A percentile compares a stretch with the other conserved stretches of the same genome.
phyloP scores from a whole-genome alignment of 257 asterid genomes.

The Forsythia suspensa region DNA sequence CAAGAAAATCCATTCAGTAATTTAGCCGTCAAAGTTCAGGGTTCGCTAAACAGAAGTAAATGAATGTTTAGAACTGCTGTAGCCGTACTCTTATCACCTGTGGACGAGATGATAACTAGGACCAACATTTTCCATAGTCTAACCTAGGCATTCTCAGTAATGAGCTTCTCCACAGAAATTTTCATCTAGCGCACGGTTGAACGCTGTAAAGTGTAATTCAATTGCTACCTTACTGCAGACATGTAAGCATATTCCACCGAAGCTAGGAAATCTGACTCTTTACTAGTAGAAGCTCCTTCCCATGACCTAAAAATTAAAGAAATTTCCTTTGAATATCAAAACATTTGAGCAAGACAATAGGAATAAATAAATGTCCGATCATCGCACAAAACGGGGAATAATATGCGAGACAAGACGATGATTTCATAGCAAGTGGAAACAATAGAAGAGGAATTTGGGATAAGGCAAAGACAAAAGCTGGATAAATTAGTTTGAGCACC shows the following conservation, averaged over 20 bases:
- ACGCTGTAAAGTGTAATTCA: background rate
- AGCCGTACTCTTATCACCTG: background rate
- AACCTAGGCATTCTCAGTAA: background rate
- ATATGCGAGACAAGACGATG: background rate
- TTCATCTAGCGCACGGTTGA: background rate
- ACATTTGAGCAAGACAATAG: background rate
- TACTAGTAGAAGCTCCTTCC: constrained; percentile 1
- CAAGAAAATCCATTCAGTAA: background rate
- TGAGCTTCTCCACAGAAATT: background rate
- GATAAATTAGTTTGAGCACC: too few species aligned
- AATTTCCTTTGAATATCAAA: background rate
- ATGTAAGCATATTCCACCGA: background rate
- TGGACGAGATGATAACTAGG: background rate
- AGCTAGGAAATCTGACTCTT: background rate
- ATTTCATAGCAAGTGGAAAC: background rate
- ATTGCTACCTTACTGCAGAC: background rate
- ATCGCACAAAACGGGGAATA: too few species aligned
- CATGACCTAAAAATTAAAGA: constrained; percentile 7
- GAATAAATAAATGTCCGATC: background rate
- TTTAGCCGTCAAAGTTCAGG: background rate
- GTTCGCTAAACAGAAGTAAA: background rate
- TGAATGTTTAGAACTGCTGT: background rate
- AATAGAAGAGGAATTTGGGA: background rate
- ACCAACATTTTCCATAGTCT: background rate
- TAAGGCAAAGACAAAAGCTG: background rate